These are phyloP conservation scores for Physaria fendleri DNA, from an alignment of 345 rosid genomes.

Conservation along the genomic window DNA sequence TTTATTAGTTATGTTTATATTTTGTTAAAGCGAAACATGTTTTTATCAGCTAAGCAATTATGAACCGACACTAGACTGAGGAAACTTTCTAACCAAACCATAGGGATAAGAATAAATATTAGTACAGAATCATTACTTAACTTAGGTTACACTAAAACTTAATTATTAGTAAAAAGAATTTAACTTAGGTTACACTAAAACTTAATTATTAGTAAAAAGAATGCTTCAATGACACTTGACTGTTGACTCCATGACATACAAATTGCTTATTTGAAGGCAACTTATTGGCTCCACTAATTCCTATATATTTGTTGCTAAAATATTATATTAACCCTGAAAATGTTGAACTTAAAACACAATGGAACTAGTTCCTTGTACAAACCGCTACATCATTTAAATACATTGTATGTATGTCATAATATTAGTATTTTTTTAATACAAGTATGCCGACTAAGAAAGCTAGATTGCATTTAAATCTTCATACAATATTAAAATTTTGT, in stretches of 20 bases:
- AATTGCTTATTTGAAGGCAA: not conserved
- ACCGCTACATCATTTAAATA: not conserved
- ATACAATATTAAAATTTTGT: not conserved
- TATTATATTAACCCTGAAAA: no score
- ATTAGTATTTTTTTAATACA: not conserved
- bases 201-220: no score
- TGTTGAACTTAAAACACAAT: no score
- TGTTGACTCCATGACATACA: not conserved
- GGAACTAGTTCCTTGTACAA: not conserved
- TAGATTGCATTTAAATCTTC: not conserved
- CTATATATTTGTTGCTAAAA: not conserved
- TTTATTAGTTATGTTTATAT: not conserved
- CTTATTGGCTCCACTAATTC: not conserved
- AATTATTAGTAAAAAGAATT: no score
- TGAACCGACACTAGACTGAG: not conserved
- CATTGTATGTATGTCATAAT: not conserved
- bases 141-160: constrained; percentile 3
- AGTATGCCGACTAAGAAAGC: not conserved
- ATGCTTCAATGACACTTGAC: constrained; percentile 5
- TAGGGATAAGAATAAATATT: not conserved
- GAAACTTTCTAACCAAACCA: constrained; percentile 15
- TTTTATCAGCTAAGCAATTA: not conserved
- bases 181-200: constrained; percentile 2
- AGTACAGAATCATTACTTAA: not conserved
- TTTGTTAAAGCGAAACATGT: not conserved